These are phyloP conservation scores for Sclerotinia subarctica DNA, from an alignment of 2,329 filamentous ascomycete species.

Conservation along the genomic window DNA sequence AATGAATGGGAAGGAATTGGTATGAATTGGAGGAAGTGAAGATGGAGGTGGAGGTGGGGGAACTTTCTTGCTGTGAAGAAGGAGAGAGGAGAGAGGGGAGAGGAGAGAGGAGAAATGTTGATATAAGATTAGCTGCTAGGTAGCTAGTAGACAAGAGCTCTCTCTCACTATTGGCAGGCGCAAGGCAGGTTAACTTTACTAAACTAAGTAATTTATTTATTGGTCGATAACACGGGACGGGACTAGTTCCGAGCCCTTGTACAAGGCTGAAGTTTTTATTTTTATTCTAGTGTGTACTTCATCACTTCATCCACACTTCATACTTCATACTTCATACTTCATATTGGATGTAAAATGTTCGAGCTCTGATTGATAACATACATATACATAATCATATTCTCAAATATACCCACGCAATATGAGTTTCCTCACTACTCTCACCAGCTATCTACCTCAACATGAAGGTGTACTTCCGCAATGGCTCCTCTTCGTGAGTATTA, in stretches of 20 bases:
- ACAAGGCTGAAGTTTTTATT: background rate
- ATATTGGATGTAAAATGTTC: too few relatives aligned
- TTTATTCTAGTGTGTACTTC: background rate
- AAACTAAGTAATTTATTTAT: background rate
- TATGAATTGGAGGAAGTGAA: background rate
- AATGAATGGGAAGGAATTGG: background rate
- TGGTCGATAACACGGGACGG: background rate
- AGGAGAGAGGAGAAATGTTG: too few relatives aligned
- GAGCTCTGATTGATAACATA: background rate
- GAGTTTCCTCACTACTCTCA: conserved; percentile 27
- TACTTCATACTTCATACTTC: background rate
- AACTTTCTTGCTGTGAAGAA: background rate
- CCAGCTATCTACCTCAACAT: conserved; percentile 35
- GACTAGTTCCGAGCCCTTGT: background rate
- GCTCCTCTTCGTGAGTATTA: conserved; percentile 56
- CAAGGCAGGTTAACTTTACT: background rate
- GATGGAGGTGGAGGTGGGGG: background rate
- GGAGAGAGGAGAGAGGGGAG: too few relatives aligned
- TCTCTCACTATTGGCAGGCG: background rate
- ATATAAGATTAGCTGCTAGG: too few relatives aligned
- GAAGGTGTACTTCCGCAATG: conserved; percentile 59
- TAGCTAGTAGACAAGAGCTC: background rate
- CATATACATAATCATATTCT: background rate
- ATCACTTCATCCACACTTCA: background rate
- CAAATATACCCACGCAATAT: background rate